Evolutionary conservation across 2,329 filamentous ascomycete genomes (phyloP).

Genomic region (Coniochaeta sp.): DNA sequence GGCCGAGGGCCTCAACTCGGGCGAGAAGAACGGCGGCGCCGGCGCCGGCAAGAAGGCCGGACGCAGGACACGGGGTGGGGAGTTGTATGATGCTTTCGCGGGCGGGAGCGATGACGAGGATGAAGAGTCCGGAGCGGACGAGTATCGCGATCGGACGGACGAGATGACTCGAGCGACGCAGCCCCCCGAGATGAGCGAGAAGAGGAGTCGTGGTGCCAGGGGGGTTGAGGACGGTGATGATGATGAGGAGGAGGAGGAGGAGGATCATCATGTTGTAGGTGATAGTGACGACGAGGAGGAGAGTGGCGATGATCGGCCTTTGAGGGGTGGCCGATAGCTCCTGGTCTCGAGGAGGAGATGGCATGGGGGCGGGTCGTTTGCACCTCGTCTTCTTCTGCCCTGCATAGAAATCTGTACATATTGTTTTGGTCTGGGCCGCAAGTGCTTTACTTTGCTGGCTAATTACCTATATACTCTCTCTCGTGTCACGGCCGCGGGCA

Average conservation of each 20-base stretch:
- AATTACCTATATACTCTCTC: neutral
- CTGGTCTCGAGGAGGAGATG: neutral
- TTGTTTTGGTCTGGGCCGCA: neutral
- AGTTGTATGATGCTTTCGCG: slow-evolving; percentile 96
- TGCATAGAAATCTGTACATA: neutral
- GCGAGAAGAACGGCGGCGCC: slow-evolving; percentile 33
- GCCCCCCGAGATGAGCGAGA: slow-evolving; percentile 21
- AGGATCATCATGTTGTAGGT: slow-evolving; percentile 43
- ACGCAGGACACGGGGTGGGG: slow-evolving; percentile 63
- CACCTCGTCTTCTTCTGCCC: neutral
- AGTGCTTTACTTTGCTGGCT: neutral
- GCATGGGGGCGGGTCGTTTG: neutral
- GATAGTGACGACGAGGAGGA: slow-evolving; percentile 37
- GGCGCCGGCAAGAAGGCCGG: slow-evolving; percentile 29
- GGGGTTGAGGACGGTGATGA: slow-evolving; percentile 16
- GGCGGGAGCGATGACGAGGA: slow-evolving; percentile 71
- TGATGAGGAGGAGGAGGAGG: slow-evolving; percentile 22
- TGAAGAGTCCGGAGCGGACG: slow-evolving; percentile 34
- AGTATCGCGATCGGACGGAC: slow-evolving; percentile 22
- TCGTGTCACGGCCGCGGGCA: neutral
- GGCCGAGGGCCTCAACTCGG: slow-evolving; percentile 42
- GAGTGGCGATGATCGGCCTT: neutral
- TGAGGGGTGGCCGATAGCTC: neutral
- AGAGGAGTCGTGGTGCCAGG: slow-evolving; percentile 21
- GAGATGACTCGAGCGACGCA: slow-evolving; percentile 6